Evolutionary conservation across 192 early-diverging fungal species (phyloP).

Genomic region (Ambispora gerdemannii): DNA sequence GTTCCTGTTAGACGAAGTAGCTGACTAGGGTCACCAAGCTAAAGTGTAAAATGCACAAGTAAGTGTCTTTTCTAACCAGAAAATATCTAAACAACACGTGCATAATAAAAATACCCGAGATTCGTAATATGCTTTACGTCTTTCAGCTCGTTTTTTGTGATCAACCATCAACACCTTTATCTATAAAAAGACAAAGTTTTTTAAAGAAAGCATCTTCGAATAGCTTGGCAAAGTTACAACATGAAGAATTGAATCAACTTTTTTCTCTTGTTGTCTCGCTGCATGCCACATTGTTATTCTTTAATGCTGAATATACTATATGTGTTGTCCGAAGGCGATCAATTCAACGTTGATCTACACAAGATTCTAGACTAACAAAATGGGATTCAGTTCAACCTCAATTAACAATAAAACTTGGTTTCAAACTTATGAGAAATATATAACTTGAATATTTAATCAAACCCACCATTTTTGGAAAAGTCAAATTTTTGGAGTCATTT

Average conservation of each 20-base stretch:
- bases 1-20: conserved; percentile 37
- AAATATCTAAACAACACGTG: not conserved
- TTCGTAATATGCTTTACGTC: conserved; percentile 48
- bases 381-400: too few species aligned
- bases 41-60: too few species aligned
- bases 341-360: too few species aligned
- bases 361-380: too few species aligned
- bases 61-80: too few species aligned
- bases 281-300: conserved; percentile 44
- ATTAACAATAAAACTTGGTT: too few species aligned
- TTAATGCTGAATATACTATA: too few species aligned
- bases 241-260: conserved; percentile 5
- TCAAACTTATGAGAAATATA: too few species aligned
- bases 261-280: conserved; percentile 41
- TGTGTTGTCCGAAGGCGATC: too few species aligned
- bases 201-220: not conserved
- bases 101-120: conserved; percentile 33
- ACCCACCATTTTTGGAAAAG: too few species aligned
- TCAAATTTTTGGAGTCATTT: too few species aligned
- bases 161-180: conserved; percentile 50
- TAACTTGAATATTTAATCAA: too few species aligned
- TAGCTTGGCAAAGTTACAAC: not conserved
- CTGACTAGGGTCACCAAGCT: conserved; percentile 47
- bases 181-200: conserved; percentile 16
- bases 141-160: conserved; percentile 49